Conservation (phyloP, 176 grass and related monocot species). For the Phyllostachys edulis region DNA sequence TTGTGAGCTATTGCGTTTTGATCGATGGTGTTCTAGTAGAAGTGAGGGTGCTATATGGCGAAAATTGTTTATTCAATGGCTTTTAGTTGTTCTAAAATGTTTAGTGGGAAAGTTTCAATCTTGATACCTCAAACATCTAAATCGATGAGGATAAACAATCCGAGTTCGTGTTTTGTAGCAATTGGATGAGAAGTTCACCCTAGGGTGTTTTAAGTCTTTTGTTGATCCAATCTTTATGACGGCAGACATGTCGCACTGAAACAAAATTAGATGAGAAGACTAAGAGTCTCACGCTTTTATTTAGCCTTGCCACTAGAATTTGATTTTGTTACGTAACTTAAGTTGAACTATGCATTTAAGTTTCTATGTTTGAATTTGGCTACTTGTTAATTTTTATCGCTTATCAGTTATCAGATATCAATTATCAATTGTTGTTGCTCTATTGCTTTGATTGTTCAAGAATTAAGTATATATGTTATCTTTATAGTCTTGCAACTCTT, state of each 20-base stretch:
- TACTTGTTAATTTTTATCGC: too few species aligned
- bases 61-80: background rate
- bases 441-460: too few species aligned
- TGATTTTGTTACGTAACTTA: too few species aligned
- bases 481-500: too few species aligned
- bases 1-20: background rate
- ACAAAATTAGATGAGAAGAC: background rate
- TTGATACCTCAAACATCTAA: constrained; percentile 4
- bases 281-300: too few species aligned
- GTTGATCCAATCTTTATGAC: background rate
- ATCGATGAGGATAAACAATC: background rate
- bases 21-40: background rate
- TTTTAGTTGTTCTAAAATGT: background rate
- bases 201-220: background rate
- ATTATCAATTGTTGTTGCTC: too few species aligned
- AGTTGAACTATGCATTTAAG: too few species aligned
- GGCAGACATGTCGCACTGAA: background rate
- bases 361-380: too few species aligned
- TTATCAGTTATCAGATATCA: too few species aligned
- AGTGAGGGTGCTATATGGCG: background rate
- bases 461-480: too few species aligned
- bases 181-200: constrained; percentile 7
- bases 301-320: too few species aligned
- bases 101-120: background rate
- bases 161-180: background rate